Percentiles rank a stretch among this genome's conserved stretches.
These are phyloP conservation scores for Whalleya microplaca DNA, from an alignment of 2,329 filamentous ascomycete genomes.

Conservation along the genomic window DNA sequence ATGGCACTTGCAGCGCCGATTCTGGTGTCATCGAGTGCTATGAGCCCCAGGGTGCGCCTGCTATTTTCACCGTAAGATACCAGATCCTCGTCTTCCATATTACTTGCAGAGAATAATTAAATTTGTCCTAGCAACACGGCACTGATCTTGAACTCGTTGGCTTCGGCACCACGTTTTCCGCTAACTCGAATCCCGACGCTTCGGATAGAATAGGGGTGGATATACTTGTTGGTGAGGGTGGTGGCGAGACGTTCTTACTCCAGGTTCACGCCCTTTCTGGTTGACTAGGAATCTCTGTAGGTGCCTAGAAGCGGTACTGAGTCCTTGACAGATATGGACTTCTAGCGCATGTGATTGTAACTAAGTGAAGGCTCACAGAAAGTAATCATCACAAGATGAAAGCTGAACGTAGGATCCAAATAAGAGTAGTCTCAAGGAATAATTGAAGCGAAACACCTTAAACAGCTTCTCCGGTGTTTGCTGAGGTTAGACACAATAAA, in stretches of 20 bases:
- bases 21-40: conserved; percentile 4
- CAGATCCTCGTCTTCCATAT: not conserved
- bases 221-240: conserved; percentile 6
- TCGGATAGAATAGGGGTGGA: not conserved
- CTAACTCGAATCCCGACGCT: conserved; percentile 2
- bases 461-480: too few relatives aligned
- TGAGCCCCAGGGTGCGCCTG: conserved; percentile 1
- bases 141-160: conserved; percentile 9
- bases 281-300: not conserved
- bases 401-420: too few relatives aligned
- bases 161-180: conserved; percentile 7
- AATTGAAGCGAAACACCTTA: too few relatives aligned
- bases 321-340: too few relatives aligned
- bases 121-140: not conserved
- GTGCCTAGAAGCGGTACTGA: too few relatives aligned
- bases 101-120: not conserved
- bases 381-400: too few relatives aligned
- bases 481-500: too few relatives aligned
- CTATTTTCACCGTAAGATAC: conserved; percentile 4
- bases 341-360: too few relatives aligned
- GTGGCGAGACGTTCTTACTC: conserved; percentile 10
- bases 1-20: conserved; percentile 8
- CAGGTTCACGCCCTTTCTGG: conserved; percentile 3
- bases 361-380: too few relatives aligned
- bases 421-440: too few relatives aligned